Evolutionary conservation across 2,329 filamentous ascomycete genomes (phyloP).

Genomic region (Sporothrix protearum): DNA sequence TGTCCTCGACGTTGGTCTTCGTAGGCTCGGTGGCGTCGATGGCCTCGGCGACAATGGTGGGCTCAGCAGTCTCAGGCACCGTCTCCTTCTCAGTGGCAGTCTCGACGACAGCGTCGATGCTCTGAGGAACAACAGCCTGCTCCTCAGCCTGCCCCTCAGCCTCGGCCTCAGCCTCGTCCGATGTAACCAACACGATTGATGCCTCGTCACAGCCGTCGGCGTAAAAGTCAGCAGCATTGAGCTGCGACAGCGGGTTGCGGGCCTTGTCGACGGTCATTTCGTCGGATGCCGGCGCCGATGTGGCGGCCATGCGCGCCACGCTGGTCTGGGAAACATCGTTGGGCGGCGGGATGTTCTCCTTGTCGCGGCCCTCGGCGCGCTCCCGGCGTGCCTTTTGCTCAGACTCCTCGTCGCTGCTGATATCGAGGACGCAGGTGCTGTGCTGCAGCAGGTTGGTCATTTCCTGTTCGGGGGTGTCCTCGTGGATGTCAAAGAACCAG

Average conservation of each 20-base stretch:
- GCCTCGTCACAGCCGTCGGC: conserved; percentile 61
- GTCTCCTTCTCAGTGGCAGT: conserved; percentile 16
- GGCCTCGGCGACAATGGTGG: not conserved
- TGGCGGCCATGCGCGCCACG: not conserved
- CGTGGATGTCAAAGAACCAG: conserved; percentile 94
- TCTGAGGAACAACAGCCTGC: not conserved
- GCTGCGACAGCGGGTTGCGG: conserved; percentile 63
- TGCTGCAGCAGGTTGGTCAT: conserved; percentile 92
- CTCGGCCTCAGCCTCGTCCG: conserved; percentile 32
- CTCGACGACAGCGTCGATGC: not conserved
- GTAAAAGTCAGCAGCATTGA: conserved; percentile 66
- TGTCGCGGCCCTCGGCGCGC: conserved; percentile 64
- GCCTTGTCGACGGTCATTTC: conserved; percentile 62
- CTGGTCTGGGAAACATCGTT: conserved; percentile 61
- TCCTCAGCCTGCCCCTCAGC: conserved; percentile 17
- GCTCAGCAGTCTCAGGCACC: not conserved
- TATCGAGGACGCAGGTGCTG: conserved; percentile 79
- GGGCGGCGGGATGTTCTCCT: conserved; percentile 86
- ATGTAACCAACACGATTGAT: conserved; percentile 59
- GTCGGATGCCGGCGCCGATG: conserved; percentile 36
- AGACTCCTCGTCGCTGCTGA: conserved; percentile 80
- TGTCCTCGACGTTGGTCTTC: conserved; percentile 35
- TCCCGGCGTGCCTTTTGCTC: conserved; percentile 52
- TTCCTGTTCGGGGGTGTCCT: conserved; percentile 85
- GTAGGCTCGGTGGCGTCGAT: not conserved